Base-by-base conservation (phyloP, 768 basidiomycete species). In the Scleroderma citrinum region DNA sequence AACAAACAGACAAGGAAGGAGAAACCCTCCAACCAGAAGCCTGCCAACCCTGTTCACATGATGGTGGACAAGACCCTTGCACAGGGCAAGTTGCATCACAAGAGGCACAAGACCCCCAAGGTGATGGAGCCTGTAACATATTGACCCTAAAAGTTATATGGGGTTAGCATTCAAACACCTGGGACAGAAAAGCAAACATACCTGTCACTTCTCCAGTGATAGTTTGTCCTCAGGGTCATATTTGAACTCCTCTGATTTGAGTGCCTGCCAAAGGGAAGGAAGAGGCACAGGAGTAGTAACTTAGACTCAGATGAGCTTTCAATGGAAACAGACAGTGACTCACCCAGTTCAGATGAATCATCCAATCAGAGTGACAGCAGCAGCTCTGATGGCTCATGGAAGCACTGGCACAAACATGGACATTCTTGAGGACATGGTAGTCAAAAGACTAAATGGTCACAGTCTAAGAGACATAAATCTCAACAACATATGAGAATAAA, bases 401-500 rank as follows among this genome's bases (percentile, higher is more conserved):
- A n/a, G 19, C 12, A 16, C 13, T 5, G 29, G 14, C 2, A 13
- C 12, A 19, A n/a, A 14, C 3, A 21, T 16, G 11, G 23, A 6
- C 21, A 39, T 3, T 29, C 23, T 19, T 8, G 12, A 16, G 36
- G 35, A 16, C 16, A 6, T 3, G 16, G 37, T 8, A 7, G 2
- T 8, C 19, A 39, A 10, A 37, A 21, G n/a, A 19, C 37, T 14
- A 21, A 20, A 3, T 5, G 8, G 26, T 29, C 26, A 5, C 8
- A 8, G 5, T 29, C 26, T 5, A 42, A 31, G 16, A 47, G 19
- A 12, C 17, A 19, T 14, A 37, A 14, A 2, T 41, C 8, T 2
- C 7, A 29, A n/a, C 50, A 46, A 21, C 49, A 43, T 12, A 44
- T 47, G 0, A 49, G 49, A 24, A 36, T 64, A 20, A 56, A 57